Percentiles rank a stretch among this genome's conserved stretches.
These are phyloP conservation scores for Cercospora berteroae DNA, from an alignment of 2,329 filamentous ascomycete species.

Conservation along the genomic window DNA sequence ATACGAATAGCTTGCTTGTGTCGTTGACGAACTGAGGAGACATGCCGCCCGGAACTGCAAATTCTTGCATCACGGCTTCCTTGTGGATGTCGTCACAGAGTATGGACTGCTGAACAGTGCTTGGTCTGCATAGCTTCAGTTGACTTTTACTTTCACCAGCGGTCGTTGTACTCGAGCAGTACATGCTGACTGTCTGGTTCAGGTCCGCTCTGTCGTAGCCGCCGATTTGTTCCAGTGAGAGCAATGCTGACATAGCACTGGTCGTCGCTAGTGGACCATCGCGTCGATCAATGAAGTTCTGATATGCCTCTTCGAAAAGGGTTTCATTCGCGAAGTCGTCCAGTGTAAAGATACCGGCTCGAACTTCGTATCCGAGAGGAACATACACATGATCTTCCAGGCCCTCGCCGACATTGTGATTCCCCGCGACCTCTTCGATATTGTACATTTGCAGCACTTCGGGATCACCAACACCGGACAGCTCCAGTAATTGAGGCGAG, in stretches of 20 bases:
- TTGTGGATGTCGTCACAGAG: constrained; percentile 19
- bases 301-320: constrained; percentile 2
- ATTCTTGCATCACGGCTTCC: constrained; percentile 27
- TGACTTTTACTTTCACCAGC: not conserved
- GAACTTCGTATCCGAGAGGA: constrained; percentile 27
- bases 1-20: constrained; percentile 27
- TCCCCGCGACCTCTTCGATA: constrained; percentile 23
- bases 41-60: constrained; percentile 29
- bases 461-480: constrained; percentile 40
- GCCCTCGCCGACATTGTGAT: constrained; percentile 26
- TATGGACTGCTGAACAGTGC: constrained; percentile 16
- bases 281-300: constrained; percentile 8
- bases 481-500: constrained; percentile 42
- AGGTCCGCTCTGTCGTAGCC: constrained; percentile 1
- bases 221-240: constrained; percentile 17
- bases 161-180: not conserved
- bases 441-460: constrained; percentile 11
- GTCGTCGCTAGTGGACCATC: constrained; percentile 9
- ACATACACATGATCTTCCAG: constrained; percentile 22
- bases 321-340: constrained; percentile 10
- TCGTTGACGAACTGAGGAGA: constrained; percentile 29
- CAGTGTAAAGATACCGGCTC: constrained; percentile 20
- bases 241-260: constrained; percentile 14
- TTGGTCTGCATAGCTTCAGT: not conserved
- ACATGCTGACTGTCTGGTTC: not conserved